Evolutionary conservation across 2,329 filamentous ascomycete genomes (phyloP).

Genomic region (Raffaelea arxii): DNA sequence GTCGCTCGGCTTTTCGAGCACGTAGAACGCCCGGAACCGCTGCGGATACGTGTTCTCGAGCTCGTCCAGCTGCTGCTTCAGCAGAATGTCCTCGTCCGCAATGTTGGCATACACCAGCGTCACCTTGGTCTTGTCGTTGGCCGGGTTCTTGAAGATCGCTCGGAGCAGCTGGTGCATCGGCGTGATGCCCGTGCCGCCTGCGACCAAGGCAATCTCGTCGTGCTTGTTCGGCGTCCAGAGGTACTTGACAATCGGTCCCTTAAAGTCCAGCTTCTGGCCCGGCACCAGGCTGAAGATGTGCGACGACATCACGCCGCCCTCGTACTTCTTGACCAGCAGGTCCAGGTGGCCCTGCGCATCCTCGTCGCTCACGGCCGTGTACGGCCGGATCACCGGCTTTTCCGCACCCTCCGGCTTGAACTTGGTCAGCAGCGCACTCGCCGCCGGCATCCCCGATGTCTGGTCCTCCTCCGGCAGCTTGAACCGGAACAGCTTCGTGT

Average conservation of each 20-base stretch:
- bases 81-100: slow-evolving; percentile 77
- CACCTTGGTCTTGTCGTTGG: slow-evolving; percentile 92
- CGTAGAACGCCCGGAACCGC: slow-evolving; percentile 91
- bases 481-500: slow-evolving; percentile 90
- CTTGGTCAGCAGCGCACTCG: slow-evolving; percentile 86
- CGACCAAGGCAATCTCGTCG: slow-evolving; percentile 74
- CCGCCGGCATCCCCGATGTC: slow-evolving; percentile 71
- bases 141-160: slow-evolving; percentile 89
- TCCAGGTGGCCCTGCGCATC: slow-evolving; percentile 73
- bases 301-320: slow-evolving; percentile 80
- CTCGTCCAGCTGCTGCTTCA: slow-evolving; percentile 74
- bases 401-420: slow-evolving; percentile 70
- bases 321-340: slow-evolving; percentile 86
- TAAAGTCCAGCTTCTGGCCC: slow-evolving; percentile 78
- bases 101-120: slow-evolving; percentile 92
- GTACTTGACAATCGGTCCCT: slow-evolving; percentile 94
- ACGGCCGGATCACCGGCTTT: slow-evolving; percentile 86
- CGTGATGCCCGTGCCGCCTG: slow-evolving; percentile 94
- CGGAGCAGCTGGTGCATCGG: slow-evolving; percentile 95
- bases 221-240: slow-evolving; percentile 87
- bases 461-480: slow-evolving; percentile 73
- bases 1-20: slow-evolving; percentile 68
- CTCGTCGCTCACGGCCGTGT: slow-evolving; percentile 87
- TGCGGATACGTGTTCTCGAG: slow-evolving; percentile 94
- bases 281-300: slow-evolving; percentile 77